Percentiles rank a stretch among this genome's conserved stretches.
Conservation (phyloP, 352 stramenopile species). For the Blastocystis sp. region DNA sequence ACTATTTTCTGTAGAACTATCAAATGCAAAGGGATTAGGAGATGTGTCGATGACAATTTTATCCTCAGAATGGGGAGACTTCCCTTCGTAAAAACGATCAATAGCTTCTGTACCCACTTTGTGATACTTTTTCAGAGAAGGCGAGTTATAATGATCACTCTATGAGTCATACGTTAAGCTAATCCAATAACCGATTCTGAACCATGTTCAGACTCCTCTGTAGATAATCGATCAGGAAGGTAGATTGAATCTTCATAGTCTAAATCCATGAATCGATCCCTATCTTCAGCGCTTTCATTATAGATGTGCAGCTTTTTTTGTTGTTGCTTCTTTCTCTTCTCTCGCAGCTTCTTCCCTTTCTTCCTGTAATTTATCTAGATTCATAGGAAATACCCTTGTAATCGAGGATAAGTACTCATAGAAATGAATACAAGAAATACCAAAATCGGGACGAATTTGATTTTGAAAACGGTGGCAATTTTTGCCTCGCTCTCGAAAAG, state of each 20-base stretch:
- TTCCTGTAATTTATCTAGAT: background rate
- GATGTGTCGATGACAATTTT: background rate
- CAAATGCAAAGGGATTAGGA: background rate
- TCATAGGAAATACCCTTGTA: background rate
- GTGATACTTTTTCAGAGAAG: background rate
- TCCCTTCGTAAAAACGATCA: slow-evolving; percentile 9
- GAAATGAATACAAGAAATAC: background rate
- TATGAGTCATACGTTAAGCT: background rate
- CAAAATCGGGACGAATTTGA: background rate
- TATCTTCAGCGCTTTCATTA: background rate
- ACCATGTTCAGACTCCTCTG: background rate
- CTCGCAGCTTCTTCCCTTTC: background rate
- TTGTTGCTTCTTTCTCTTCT: slow-evolving; percentile 2
- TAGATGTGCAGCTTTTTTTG: background rate
- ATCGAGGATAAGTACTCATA: slow-evolving; percentile 34
- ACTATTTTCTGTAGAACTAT: background rate
- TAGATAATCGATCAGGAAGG: background rate
- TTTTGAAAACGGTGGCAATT: background rate
- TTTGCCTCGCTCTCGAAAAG: background rate
- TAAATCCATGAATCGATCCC: background rate
- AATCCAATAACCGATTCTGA: no score
- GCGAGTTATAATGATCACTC: background rate
- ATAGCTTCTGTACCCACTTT: background rate
- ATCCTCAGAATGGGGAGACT: background rate
- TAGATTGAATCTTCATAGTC: slow-evolving; percentile 49